Base-by-base conservation (phyloP, 208 protist species). In the Trypanosoma lewisi region DNA sequence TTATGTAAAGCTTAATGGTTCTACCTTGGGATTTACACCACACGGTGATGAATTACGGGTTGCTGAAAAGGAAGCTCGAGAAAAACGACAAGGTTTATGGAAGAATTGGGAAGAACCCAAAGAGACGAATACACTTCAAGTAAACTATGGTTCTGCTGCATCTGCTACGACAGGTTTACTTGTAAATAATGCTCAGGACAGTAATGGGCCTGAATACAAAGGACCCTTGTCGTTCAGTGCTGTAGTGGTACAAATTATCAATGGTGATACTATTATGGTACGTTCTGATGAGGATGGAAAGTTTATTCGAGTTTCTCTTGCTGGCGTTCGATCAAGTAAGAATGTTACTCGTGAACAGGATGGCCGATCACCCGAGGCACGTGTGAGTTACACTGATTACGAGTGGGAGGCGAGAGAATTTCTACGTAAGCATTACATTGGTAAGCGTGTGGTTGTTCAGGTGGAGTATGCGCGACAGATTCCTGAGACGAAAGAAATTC, bases 321-420 rank as follows among this genome's bases (percentile, higher is more conserved):
- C 84, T 36, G 88, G 86, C 47, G 76, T 96, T 48, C 83, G 86
- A 37, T 77, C 64, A 27, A 93, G 86, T 65, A 91, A 92, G 59
- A 89, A 89, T 71, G 78, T 94, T 16, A 75, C 67, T 21, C 87
- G 91, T 28, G 83, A 93, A 53, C 80, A 89, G 55, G 85, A 91
- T 53, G 87, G 87, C 48, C 77, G 85, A 60, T 64, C 82, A 8
- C 80, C 85, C 44, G 91, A 96, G 61, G 81, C 82, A 9, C 85
- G 82, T 59, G 80, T 94, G 28, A 91, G 73, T 37, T 96, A 96
- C 78, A 75, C 77, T 57, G 83, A 93, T 63, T 95, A 87, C 72
- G 69, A 90, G 27, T 97, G 87, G 87, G 87, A 95, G 73, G 85
- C 87, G 36, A 74, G 80, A 47, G 92, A 97, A 62, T 89, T 93